These are phyloP conservation scores for Phytophthora colocasiae DNA, from an alignment of 352 stramenopile species.

Conservation along the genomic window DNA sequence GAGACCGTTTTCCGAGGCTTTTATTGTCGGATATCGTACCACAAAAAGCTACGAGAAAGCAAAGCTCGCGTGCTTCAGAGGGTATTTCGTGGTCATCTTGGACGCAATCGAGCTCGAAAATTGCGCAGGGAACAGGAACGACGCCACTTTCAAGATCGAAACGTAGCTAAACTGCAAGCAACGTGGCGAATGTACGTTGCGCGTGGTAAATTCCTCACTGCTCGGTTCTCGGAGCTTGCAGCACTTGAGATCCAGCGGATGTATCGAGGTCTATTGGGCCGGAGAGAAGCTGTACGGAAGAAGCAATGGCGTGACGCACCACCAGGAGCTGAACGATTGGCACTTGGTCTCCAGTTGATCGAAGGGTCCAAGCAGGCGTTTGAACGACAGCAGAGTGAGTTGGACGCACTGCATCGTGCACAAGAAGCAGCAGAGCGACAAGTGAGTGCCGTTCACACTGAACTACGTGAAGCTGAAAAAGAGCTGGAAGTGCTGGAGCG, in stretches of 20 bases:
- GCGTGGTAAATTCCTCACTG: conserved; percentile 68
- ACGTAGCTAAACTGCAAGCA: conserved; percentile 86
- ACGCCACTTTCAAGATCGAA: conserved; percentile 55
- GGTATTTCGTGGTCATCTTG: conserved; percentile 74
- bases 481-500: conserved; percentile 91
- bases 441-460: conserved; percentile 90
- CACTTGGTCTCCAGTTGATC: conserved; percentile 91
- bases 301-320: conserved; percentile 89
- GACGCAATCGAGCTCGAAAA: conserved; percentile 44
- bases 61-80: conserved; percentile 69
- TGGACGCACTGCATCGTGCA: conserved; percentile 92
- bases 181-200: conserved; percentile 90
- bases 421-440: conserved; percentile 91
- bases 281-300: conserved; percentile 66
- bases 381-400: conserved; percentile 91
- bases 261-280: conserved; percentile 87
- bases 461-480: conserved; percentile 91
- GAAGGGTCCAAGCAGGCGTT: conserved; percentile 94
- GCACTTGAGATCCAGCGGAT: conserved; percentile 92
- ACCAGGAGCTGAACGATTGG: conserved; percentile 89
- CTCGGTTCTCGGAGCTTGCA: conserved; percentile 75
- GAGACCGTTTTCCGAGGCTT: conserved; percentile 80
- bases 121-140: conserved; percentile 52
- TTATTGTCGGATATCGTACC: conserved; percentile 58
- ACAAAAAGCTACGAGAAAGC: conserved; percentile 44